Conservation (phyloP, 176 grass and related monocot genomes). For the Oryza rufipogon region DNA sequence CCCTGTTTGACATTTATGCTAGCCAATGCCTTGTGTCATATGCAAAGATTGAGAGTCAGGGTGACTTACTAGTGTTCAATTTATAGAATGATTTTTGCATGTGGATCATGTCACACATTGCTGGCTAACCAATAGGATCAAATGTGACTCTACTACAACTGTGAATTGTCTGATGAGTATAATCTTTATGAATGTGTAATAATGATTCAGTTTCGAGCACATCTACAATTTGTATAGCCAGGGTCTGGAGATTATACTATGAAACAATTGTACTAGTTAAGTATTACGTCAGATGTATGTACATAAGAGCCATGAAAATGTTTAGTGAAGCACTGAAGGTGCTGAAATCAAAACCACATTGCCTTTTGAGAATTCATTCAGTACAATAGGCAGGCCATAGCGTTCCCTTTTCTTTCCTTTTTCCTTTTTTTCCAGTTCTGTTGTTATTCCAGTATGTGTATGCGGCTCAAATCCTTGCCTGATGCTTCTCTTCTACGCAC, state of each 20-base stretch:
- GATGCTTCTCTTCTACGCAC: constrained; percentile 42
- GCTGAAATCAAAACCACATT: background rate
- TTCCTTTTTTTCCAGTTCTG: background rate
- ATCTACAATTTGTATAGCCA: constrained; percentile 1
- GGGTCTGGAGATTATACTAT: background rate
- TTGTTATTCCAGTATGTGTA: constrained; percentile 12
- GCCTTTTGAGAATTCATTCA: constrained; percentile 1
- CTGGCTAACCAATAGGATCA: background rate
- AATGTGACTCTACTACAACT: background rate
- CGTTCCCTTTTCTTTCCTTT: background rate
- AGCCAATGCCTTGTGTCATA: background rate
- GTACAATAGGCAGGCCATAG: constrained; percentile 10
- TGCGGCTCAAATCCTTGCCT: constrained; percentile 24
- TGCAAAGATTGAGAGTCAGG: background rate
- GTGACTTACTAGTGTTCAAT: background rate
- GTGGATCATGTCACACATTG: too few relatives aligned
- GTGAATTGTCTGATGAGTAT: background rate
- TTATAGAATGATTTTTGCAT: background rate
- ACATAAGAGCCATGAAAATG: background rate
- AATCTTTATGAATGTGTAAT: background rate
- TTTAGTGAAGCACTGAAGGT: constrained; percentile 11
- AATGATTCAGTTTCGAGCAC: background rate
- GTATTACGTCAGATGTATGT: background rate
- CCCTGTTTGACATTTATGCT: constrained; percentile 10
- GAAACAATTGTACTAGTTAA: background rate